Evolutionary conservation across 2,329 filamentous ascomycete genomes (phyloP).

Genomic region (Passalora sequoiae): DNA sequence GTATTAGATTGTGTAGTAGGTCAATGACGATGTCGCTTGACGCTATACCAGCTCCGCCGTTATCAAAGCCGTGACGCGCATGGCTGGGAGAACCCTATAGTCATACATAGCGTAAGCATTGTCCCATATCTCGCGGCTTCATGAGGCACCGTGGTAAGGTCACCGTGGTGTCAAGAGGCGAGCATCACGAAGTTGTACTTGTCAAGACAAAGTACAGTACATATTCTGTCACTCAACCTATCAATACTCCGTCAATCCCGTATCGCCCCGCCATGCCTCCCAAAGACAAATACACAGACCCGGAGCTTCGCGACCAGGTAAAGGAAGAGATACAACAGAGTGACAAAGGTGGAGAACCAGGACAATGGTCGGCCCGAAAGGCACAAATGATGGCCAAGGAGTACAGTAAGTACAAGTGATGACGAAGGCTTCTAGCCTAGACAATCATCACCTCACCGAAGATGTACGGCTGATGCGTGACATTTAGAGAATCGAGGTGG

Average conservation of each 20-base stretch:
- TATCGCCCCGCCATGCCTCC: slow-evolving; percentile 36
- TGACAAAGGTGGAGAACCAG: slow-evolving; percentile 46
- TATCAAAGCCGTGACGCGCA: not conserved
- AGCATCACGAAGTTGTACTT: not conserved
- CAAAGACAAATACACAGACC: slow-evolving; percentile 46
- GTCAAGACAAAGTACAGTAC: not conserved
- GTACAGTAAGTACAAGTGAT: no score
- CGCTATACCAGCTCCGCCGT: not conserved
- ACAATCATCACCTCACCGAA: no score
- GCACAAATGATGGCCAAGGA: slow-evolving; percentile 45
- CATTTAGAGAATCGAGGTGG: slow-evolving; percentile 40
- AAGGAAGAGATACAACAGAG: slow-evolving; percentile 44
- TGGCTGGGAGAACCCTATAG: not conserved
- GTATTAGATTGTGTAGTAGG: not conserved
- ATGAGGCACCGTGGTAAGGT: no score
- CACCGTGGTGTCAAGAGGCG: slow-evolving; percentile 1
- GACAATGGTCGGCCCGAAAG: slow-evolving; percentile 48
- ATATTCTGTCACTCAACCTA: not conserved
- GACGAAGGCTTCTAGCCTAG: no score
- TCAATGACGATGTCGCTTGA: not conserved
- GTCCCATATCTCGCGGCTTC: no score
- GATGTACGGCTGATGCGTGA: no score
- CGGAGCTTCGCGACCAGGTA: slow-evolving; percentile 43
- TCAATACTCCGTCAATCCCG: no score
- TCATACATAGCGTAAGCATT: not conserved